Conservation (phyloP, 2,329 filamentous ascomycete species). For the Aspergillus flavus region DNA sequence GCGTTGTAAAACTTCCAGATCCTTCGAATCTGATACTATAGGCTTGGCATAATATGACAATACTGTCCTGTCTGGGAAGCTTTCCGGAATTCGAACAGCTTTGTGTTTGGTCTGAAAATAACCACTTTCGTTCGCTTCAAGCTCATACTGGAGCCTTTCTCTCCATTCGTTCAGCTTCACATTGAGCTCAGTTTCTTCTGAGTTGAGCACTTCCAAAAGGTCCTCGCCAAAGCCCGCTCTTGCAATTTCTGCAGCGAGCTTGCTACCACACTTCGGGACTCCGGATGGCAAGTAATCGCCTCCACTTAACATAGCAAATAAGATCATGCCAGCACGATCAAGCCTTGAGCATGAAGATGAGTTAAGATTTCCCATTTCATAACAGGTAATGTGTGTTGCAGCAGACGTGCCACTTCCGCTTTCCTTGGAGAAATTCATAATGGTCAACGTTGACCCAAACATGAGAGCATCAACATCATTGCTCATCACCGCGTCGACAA, state of each 20-base stretch:
- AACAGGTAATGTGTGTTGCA: conserved; percentile 85
- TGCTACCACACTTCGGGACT: conserved; percentile 83
- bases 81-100: conserved; percentile 72
- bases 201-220: conserved; percentile 65
- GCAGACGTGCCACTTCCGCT: conserved; percentile 59
- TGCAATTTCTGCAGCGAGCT: conserved; percentile 86
- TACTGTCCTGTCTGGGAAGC: conserved; percentile 78
- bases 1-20: conserved; percentile 57
- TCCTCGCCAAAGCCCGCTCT: conserved; percentile 81
- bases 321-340: conserved; percentile 84
- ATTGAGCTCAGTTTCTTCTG: conserved; percentile 30
- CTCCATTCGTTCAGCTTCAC: conserved; percentile 66
- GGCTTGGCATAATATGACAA: conserved; percentile 87
- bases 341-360: conserved; percentile 48
- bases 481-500: conserved; percentile 91
- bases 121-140: conserved; percentile 80
- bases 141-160: conserved; percentile 69
- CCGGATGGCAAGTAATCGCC: conserved; percentile 92
- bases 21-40: conserved; percentile 67
- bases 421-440: conserved; percentile 83
- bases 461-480: conserved; percentile 97
- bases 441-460: conserved; percentile 82
- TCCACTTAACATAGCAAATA: conserved; percentile 92
- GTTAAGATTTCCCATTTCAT: conserved; percentile 54
- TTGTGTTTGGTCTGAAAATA: conserved; percentile 78